Evolutionary conservation across 257 asterid genomes (phyloP).

Genomic region (Lycium barbarum): DNA sequence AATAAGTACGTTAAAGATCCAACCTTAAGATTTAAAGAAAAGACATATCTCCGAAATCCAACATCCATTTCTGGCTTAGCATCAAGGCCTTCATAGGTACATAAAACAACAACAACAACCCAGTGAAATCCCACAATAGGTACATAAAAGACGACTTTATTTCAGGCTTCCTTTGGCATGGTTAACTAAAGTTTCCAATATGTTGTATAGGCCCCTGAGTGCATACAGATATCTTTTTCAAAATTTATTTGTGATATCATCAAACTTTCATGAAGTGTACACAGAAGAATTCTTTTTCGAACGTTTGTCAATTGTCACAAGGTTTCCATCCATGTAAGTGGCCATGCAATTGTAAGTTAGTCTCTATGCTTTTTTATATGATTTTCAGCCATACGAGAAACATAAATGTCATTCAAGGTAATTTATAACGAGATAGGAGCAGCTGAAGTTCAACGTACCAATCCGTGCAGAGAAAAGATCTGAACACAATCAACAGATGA

Average conservation of each 20-base stretch:
- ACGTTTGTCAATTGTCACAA: constrained; percentile 13
- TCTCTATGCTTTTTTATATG: not conserved
- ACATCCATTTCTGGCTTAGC: constrained; percentile 7
- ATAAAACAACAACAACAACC: too few species aligned
- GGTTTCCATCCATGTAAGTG: not conserved
- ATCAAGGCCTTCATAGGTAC: not conserved
- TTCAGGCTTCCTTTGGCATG: constrained; percentile 14
- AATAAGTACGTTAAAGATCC: not conserved
- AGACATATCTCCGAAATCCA: not conserved
- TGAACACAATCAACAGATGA: constrained; percentile 76
- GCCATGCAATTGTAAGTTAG: constrained; percentile 1
- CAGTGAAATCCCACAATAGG: too few species aligned
- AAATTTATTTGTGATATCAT: constrained; percentile 8
- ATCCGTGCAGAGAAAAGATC: constrained; percentile 90
- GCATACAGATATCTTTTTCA: not conserved
- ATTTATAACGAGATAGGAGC: constrained; percentile 23
- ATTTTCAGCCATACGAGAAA: constrained; percentile 19
- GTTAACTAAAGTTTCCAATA: not conserved
- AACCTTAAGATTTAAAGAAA: not conserved
- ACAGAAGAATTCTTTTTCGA: not conserved
- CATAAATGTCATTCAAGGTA: constrained; percentile 26
- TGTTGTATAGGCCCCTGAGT: not conserved
- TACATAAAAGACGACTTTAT: constrained; percentile 12
- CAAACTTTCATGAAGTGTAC: not conserved
- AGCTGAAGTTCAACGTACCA: constrained; percentile 73